A percentile compares a stretch with the other conserved stretches of the same genome.
These are phyloP conservation scores for Penicillium taxi DNA, from an alignment of 495 filamentous ascomycete species.

Conservation along the genomic window DNA sequence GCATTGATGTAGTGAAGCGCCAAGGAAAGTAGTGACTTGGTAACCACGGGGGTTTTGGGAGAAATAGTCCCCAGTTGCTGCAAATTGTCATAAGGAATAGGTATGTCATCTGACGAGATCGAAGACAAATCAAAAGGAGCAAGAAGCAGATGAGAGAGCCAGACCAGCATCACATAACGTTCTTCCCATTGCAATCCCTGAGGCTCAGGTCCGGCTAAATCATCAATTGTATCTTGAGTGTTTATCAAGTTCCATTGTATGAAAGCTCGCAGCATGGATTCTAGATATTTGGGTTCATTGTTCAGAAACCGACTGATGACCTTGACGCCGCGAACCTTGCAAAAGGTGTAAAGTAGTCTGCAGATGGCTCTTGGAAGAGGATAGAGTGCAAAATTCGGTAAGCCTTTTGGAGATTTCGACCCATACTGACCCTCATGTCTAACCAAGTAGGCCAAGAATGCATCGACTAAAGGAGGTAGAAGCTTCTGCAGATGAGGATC, in stretches of 20 bases:
- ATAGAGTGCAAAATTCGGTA: constrained; percentile 32
- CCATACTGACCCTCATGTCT: constrained; percentile 34
- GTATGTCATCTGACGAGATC: constrained; percentile 57
- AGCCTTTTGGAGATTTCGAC: constrained; percentile 17
- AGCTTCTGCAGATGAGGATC: constrained; percentile 74
- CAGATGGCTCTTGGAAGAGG: constrained; percentile 64
- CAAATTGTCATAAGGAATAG: constrained; percentile 23
- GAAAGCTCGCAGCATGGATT: constrained; percentile 65
- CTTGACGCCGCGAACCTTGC: constrained; percentile 90
- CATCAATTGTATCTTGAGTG: constrained; percentile 2
- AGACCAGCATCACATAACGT: constrained; percentile 78
- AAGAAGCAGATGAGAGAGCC: constrained; percentile 89
- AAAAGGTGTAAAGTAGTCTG: constrained; percentile 77
- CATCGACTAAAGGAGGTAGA: constrained; percentile 61
- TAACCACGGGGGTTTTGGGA: constrained; percentile 55
- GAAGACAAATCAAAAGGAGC: constrained; percentile 85
- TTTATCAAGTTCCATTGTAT: constrained; percentile 36
- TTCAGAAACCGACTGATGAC: constrained; percentile 83
- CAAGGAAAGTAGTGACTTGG: constrained; percentile 61
- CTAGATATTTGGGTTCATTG: constrained; percentile 77
- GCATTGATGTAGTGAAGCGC: constrained; percentile 60
- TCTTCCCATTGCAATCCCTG: constrained; percentile 68
- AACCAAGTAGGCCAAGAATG: constrained; percentile 61
- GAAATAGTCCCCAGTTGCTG: constrained; percentile 17
- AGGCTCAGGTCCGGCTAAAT: constrained; percentile 4